Conservation (phyloP, 1,284 basidiomycete species). For the Puccinia coronata region DNA sequence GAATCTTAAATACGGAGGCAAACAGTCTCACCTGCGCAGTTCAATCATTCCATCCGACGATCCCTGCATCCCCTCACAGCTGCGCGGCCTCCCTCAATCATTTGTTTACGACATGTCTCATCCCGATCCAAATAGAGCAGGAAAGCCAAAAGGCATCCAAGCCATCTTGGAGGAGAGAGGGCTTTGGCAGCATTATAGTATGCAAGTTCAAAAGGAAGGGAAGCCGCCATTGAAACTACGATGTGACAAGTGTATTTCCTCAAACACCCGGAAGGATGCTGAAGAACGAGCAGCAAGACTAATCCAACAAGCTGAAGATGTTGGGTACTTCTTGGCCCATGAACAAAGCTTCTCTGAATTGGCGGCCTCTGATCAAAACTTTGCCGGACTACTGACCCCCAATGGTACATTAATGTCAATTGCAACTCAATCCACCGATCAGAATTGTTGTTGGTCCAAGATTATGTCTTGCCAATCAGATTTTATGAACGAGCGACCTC, state of each 20-base stretch:
- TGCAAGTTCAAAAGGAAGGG: not conserved
- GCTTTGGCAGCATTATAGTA: no score
- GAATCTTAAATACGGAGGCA: not conserved
- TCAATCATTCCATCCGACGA: constrained; percentile 9
- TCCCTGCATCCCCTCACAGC: not conserved
- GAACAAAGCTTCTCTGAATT: not conserved
- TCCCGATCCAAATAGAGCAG: constrained; percentile 4
- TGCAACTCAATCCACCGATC: no score
- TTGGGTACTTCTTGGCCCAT: not conserved
- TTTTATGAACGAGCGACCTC: not conserved
- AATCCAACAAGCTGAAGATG: not conserved
- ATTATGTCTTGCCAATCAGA: not conserved
- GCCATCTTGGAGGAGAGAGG: not conserved
- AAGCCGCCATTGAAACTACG: constrained; percentile 3
- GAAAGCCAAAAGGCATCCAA: constrained; percentile 11
- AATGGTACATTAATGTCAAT: not conserved
- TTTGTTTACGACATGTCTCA: not conserved
- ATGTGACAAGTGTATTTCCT: not conserved
- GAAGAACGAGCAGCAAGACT: not conserved
- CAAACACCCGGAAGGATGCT: constrained; percentile 1
- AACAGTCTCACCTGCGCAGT: not conserved
- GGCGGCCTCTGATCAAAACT: not conserved
- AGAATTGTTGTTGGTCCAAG: not conserved
- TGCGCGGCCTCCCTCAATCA: not conserved
- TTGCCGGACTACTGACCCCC: no score